Evolutionary conservation across 2,329 filamentous ascomycete species (phyloP), one percentile per base, ranked within the genome.

Genomic region (Aspergillus amoenus): DNA sequence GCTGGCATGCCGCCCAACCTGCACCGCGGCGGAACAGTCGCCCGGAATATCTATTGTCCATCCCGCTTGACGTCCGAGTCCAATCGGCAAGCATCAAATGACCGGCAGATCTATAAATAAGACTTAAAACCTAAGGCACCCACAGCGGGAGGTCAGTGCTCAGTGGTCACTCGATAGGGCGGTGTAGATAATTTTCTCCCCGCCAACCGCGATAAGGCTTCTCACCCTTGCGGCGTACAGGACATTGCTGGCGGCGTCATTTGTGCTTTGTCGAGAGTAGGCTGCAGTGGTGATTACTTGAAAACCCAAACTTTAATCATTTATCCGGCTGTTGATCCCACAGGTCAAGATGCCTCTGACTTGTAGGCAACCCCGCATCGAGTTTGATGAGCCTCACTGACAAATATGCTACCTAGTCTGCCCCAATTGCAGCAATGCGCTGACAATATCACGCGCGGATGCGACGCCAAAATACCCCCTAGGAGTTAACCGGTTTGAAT

Each of bases 401-500:
- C 59, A 46, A 21, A 37, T 8, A 30, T 22, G 55, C 46, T 12
- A 13, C 55, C 49, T 56, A 81, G 78, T 80, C 65, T 81, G 78
- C 57, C 78, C 78, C 12, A 77, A 79, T 61, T 80, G 78, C 70
- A 77, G 74, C 68, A 81, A 80, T 72, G 75, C 71, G 61, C 71
- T 81, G 55, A 79, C 78, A 12, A 76, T 81, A 50, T 76, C 77
- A 43, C 73, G 74, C 49, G 70, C 70, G 2, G 71, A 76, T 9
- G 66, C 73, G 4, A 72, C 71, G 15, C 66, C 67, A 1, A 67
- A 73, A 52, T 70, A 76, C 55, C 75, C 76, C 13, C 61, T 73
- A 42, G 78, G 78, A 2, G 70, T 77, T 52, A 97, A 97, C 80
- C 88, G 92, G 57, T 91, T 97, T 76, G 91, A 96, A 77, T 99